A percentile compares a stretch with the other conserved stretches of the same genome.
These are phyloP conservation scores for Picocystis sp. DNA, from an alignment of 163 green algal genomes.

Conservation along the genomic window DNA sequence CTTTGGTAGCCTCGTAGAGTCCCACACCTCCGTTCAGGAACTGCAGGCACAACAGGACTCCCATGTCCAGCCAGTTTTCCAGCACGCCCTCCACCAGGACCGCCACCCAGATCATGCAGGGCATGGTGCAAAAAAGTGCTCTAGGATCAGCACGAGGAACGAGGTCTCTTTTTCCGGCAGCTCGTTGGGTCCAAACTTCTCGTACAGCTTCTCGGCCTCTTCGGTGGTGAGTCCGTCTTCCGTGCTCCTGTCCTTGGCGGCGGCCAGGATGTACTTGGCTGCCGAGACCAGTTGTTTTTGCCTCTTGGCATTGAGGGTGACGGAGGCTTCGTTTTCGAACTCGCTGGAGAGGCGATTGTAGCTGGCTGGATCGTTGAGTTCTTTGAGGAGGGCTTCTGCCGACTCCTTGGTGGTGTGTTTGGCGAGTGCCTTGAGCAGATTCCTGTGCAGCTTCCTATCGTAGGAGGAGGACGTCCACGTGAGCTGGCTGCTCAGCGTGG, in stretches of 20 bases:
- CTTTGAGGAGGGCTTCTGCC: too few species aligned
- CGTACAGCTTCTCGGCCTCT: slow-evolving; percentile 42
- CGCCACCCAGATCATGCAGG: slow-evolving; percentile 70
- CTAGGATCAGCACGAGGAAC: slow-evolving; percentile 32
- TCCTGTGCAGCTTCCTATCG: too few species aligned
- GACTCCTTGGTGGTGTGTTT: too few species aligned
- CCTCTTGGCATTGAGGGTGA: too few species aligned
- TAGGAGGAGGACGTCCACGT: too few species aligned
- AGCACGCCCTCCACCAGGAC: slow-evolving; percentile 52
- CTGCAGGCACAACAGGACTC: slow-evolving; percentile 55
- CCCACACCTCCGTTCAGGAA: slow-evolving; percentile 56
- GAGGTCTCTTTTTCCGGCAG: slow-evolving; percentile 46
- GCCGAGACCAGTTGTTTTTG: too few species aligned
- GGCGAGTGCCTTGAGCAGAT: too few species aligned
- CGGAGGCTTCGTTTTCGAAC: too few species aligned
- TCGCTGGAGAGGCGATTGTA: too few species aligned
- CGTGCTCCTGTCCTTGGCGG: neutral
- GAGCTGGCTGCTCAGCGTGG: too few species aligned
- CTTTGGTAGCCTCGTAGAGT: slow-evolving; percentile 30
- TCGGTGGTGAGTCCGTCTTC: slow-evolving; percentile 13
- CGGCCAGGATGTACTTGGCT: too few species aligned
- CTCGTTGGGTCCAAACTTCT: slow-evolving; percentile 50
- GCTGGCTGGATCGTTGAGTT: too few species aligned
- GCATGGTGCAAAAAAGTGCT: slow-evolving; percentile 52
- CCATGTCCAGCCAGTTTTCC: slow-evolving; percentile 37